Evolutionary conservation across 2,329 filamentous ascomycete genomes (phyloP).

Genomic region (Verticillium zaregamsianum): DNA sequence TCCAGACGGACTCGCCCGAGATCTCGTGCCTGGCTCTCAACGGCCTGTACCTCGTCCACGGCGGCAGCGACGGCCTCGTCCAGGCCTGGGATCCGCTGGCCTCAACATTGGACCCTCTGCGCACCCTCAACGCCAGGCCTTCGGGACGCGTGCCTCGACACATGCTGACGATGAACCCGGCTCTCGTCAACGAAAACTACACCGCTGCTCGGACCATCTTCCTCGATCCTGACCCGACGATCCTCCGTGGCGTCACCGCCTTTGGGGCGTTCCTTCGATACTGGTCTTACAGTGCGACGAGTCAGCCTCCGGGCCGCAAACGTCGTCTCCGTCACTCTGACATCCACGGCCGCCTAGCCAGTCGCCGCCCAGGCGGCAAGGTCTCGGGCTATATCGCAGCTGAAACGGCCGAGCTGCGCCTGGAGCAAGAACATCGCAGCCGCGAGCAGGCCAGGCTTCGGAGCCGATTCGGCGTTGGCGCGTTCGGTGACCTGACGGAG

Average conservation of each 20-base stretch:
- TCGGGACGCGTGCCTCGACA: conserved; percentile 78
- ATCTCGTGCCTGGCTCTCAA: conserved; percentile 80
- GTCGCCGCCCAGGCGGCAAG: conserved; percentile 58
- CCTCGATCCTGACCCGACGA: conserved; percentile 82
- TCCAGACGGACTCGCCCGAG: conserved; percentile 86
- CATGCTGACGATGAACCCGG: conserved; percentile 46
- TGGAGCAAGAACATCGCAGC: conserved; percentile 62
- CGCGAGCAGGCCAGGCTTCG: conserved; percentile 69
- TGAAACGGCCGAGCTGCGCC: conserved; percentile 76
- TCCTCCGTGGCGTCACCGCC: conserved; percentile 80
- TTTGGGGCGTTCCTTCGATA: conserved; percentile 85
- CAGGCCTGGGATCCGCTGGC: conserved; percentile 96
- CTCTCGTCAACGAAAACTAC: conserved; percentile 67
- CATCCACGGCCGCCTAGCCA: conserved; percentile 44
- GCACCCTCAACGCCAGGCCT: conserved; percentile 82
- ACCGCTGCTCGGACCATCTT: conserved; percentile 79
- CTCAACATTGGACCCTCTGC: conserved; percentile 71
- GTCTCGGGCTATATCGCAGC: conserved; percentile 79
- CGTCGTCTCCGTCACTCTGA: conserved; percentile 70
- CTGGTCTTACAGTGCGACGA: conserved; percentile 88
- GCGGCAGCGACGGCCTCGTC: conserved; percentile 89
- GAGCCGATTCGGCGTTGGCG: conserved; percentile 77
- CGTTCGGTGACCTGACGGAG: conserved; percentile 59
- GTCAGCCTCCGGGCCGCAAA: conserved; percentile 72
- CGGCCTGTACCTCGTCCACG: conserved; percentile 84